Percentiles rank a stretch among this genome's conserved stretches.
These are phyloP conservation scores for Flaveria robusta DNA, from an alignment of 129 eudicot genomes.

Conservation along the genomic window DNA sequence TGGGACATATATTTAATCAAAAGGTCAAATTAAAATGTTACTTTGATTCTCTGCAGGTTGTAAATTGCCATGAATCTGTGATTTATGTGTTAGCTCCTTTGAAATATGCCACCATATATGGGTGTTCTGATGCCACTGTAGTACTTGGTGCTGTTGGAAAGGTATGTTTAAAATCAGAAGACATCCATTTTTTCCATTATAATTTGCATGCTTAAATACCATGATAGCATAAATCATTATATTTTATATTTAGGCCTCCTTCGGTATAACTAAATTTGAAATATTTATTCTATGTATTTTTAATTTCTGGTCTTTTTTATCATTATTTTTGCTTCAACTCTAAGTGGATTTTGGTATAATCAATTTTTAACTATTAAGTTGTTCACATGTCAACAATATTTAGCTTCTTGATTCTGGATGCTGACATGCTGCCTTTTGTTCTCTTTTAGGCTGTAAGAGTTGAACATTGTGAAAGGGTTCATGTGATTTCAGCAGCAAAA, in stretches of 20 bases:
- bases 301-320: neutral
- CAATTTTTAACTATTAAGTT: neutral
- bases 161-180: conserved; percentile 44
- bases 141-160: conserved; percentile 98
- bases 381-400: neutral
- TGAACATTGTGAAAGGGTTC: conserved; percentile 99
- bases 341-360: conserved; percentile 17
- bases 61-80: conserved; percentile 93
- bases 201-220: conserved; percentile 6
- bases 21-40: neutral
- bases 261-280: neutral
- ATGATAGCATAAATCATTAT: neutral
- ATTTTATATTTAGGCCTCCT: neutral
- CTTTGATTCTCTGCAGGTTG: conserved; percentile 57
- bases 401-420: conserved; percentile 2
- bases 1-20: neutral
- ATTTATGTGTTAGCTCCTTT: conserved; percentile 91
- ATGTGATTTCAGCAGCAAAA: conserved; percentile 81
- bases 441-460: conserved; percentile 84
- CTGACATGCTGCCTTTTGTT: neutral
- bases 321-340: neutral
- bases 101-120: conserved; percentile 86
- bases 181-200: neutral
- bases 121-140: conserved; percentile 97
- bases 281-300: neutral